phyloP scores from a whole-genome alignment of 1,139 yeast species.

The Diutina mesorugosa region DNA sequence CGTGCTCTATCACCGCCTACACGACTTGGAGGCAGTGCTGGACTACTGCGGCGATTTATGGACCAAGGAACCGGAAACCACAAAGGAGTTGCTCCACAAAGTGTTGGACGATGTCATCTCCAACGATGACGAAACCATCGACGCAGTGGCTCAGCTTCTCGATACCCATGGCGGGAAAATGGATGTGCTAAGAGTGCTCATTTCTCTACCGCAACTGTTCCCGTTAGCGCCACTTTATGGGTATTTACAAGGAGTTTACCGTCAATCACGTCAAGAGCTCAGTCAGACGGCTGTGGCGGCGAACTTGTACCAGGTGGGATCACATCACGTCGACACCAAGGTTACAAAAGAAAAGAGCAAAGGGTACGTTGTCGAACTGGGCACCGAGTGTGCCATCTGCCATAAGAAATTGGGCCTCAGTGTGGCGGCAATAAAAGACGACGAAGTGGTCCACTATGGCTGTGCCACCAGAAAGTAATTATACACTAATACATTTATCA shows the following conservation, averaged over 20 bases:
- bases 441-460: background rate
- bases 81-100: background rate
- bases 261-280: background rate
- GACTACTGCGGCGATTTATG: slow-evolving; percentile 46
- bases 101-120: background rate
- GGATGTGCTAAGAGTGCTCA: background rate
- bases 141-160: background rate
- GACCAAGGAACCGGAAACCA: slow-evolving; percentile 6
- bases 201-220: background rate
- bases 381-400: background rate
- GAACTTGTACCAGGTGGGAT: background rate
- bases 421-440: background rate
- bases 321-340: background rate
- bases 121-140: background rate
- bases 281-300: background rate
- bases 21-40: slow-evolving; percentile 46
- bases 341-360: background rate
- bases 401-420: background rate
- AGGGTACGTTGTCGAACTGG: background rate
- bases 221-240: background rate
- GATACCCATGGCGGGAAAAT: background rate
- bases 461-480: background rate
- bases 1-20: slow-evolving; percentile 45
- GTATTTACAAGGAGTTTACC: background rate
- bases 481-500: too few species aligned